Conservation (phyloP, 306 rosid species). For the Hylodesmum podocarpum region DNA sequence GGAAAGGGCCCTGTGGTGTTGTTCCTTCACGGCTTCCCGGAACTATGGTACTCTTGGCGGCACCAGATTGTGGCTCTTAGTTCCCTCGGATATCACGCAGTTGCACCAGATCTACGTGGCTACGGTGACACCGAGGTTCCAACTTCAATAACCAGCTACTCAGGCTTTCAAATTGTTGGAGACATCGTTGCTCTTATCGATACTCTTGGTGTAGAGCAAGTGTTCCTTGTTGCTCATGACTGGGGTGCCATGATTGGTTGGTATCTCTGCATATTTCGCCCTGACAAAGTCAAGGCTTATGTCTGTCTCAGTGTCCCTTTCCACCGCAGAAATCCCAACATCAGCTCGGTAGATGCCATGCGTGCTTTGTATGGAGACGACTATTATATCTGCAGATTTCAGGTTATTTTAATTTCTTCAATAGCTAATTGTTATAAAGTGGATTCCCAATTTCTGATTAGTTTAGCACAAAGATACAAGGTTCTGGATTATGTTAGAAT, state of each 20-base stretch:
- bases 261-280: conserved; percentile 43
- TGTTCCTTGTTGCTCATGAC: conserved; percentile 41
- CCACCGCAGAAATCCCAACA: conserved; percentile 17
- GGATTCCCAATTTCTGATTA: too few relatives aligned
- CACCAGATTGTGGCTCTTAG: conserved; percentile 40
- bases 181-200: conserved; percentile 30
- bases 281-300: conserved; percentile 26
- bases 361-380: conserved; percentile 37
- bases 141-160: background rate
- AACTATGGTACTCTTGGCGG: conserved; percentile 50
- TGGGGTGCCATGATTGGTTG: conserved; percentile 46
- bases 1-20: conserved; percentile 42
- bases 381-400: conserved; percentile 45
- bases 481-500: too few relatives aligned
- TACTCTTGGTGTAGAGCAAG: conserved; percentile 1
- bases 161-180: conserved; percentile 26
- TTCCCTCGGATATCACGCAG: conserved; percentile 35
- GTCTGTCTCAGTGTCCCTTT: conserved; percentile 42
- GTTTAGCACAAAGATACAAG: too few relatives aligned
- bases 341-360: conserved; percentile 22
- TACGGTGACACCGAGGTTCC: conserved; percentile 43
- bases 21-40: conserved; percentile 52
- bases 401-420: conserved; percentile 32
- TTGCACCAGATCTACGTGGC: conserved; percentile 44
- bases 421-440: too few relatives aligned